phyloP scores from a whole-genome alignment of 2,329 filamentous ascomycete species.

The Trichoderma sp. region DNA sequence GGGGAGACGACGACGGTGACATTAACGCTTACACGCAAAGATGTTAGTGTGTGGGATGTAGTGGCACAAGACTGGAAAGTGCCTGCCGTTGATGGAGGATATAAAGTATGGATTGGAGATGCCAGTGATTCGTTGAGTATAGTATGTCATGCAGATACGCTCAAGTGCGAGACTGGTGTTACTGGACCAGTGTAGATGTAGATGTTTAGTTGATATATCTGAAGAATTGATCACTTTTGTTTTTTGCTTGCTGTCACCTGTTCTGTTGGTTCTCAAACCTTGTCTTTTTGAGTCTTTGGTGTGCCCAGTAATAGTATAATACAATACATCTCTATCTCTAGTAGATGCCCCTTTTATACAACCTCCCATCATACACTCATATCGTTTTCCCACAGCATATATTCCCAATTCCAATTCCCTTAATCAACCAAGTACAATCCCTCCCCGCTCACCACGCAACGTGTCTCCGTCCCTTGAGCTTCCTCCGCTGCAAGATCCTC shows the following conservation, averaged over 20 bases:
- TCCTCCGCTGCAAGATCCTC: constrained; percentile 52
- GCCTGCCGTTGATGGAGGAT: constrained; percentile 37
- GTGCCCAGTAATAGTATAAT: constrained; percentile 14
- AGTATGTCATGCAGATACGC: constrained; percentile 31
- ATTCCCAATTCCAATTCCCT: not conserved
- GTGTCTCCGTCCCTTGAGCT: constrained; percentile 50
- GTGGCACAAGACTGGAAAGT: constrained; percentile 66
- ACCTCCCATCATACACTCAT: not conserved
- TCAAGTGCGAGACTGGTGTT: constrained; percentile 31
- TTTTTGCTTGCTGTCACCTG: not conserved
- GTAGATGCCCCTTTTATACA: constrained; percentile 5
- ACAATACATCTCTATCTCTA: constrained; percentile 1
- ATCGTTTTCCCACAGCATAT: not conserved
- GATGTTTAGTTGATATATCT: not conserved
- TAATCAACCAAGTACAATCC: not conserved
- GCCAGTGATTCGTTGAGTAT: constrained; percentile 37
- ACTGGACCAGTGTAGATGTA: constrained; percentile 22
- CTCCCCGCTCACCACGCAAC: constrained; percentile 32
- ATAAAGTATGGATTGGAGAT: constrained; percentile 41
- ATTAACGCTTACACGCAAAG: constrained; percentile 62
- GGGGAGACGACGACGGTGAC: constrained; percentile 54
- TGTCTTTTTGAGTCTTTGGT: not conserved
- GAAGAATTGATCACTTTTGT: not conserved
- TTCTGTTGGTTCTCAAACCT: not conserved
- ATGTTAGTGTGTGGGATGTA: constrained; percentile 72